Evolutionary conservation across 169 alveolate genomes (phyloP), one percentile per base, ranked within the genome.

Genomic region (Plasmodium vivax): DNA sequence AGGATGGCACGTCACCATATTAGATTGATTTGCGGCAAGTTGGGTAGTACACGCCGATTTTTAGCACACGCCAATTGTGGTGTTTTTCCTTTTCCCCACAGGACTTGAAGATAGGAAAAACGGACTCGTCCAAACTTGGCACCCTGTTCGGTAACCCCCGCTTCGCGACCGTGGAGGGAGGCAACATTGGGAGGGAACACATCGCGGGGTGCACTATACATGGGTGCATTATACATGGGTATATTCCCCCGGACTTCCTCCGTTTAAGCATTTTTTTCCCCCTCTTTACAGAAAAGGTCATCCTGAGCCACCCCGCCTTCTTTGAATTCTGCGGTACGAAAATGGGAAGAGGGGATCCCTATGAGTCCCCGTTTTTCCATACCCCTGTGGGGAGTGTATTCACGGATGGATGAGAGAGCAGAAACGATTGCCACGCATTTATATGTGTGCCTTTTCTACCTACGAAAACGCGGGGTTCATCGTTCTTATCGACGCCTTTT

Each of bases 321-420:
- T 96, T 96, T 72, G 97, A 96, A 71, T 96, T 96, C 85, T 96
- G 97, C 75, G 97, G 97, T 96, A 74, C 23, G 93, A 82, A 51
- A 19, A 79, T 47, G 58, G 58, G 19, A 43, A 19, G 38, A 23
- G 75, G 9, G 3, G 10, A 51, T 12, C 38, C 23, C 32, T 14
- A 32, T 43, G 34, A 27, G 54, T 16, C 30, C 27, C 19, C 4
- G 19, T 81, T 19, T 43, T 38, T 4, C 43, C 43, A 71, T 27
- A 38, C 32, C 41, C 58, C 10, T 47, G 58, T 47, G 19, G 58
- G 19, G n/a, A 0, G 58, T 47, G 0, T 36, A 62, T 74, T 14
- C 62, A 19, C 54, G 7, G 19, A 47, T 47, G 58, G 58, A 10
- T 47, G 58, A 47, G 4, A 12, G 19, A 2, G 58, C 5, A 5